Evolutionary conservation across 106 monocot species (phyloP).

Genomic region (Agapanthus africanus): DNA sequence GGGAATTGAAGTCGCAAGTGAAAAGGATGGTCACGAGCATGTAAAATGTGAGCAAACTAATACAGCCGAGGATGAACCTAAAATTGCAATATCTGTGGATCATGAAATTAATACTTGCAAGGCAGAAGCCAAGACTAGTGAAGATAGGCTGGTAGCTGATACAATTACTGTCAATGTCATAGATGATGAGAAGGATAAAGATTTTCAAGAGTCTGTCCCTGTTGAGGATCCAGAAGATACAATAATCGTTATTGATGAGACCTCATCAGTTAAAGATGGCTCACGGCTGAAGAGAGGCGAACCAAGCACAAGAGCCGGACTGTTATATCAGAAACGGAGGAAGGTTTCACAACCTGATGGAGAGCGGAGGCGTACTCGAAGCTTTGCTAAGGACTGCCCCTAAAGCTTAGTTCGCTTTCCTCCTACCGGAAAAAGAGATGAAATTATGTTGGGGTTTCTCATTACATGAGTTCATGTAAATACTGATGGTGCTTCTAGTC

Average conservation of each 20-base stretch:
- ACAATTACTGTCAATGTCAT: background rate
- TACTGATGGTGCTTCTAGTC: too few relatives aligned
- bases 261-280: background rate
- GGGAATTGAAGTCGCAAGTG: background rate
- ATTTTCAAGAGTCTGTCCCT: too few relatives aligned
- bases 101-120: background rate
- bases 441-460: too few relatives aligned
- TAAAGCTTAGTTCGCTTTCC: too few relatives aligned
- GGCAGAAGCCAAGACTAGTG: background rate
- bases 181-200: background rate
- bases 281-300: background rate
- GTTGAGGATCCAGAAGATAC: background rate
- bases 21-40: background rate
- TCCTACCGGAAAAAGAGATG: too few relatives aligned
- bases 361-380: background rate
- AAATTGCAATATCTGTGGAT: background rate
- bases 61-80: background rate
- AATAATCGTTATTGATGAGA: background rate
- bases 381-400: background rate
- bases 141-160: background rate
- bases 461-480: too few relatives aligned
- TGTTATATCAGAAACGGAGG: background rate
- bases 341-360: slow-evolving; percentile 7
- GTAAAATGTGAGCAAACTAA: background rate
- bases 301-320: background rate